Evolutionary conservation across 2,329 filamentous ascomycete genomes (phyloP), one percentile per base, ranked within the genome.

Genomic region (Tolypocladium cylindrosporum): DNA sequence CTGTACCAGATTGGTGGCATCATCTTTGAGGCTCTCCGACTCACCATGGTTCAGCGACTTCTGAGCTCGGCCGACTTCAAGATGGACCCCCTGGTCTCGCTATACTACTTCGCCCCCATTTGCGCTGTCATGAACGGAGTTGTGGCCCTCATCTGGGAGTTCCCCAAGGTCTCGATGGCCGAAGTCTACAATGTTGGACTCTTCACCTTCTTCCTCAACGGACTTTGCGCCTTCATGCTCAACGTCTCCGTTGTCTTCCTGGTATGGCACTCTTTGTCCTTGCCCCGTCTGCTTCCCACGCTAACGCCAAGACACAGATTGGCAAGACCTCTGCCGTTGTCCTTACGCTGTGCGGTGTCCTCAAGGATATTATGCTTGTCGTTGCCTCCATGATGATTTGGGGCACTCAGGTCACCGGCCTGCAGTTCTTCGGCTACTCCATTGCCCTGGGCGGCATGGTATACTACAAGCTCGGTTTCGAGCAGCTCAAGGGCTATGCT

Each of bases 101-200:
- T 94, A 14, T 94, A 94, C 82, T 94, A 94, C 80, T 94, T 92
- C 67, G 90, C 90, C 2, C 90, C 90, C 19, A 85, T 91, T 58
- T 94, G 90, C 74, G 90, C 90, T 54, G 75, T 83, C 70, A 91
- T 94, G 85, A 94, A 94, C 77, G 83, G 86, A 65, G 69, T 84
- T 14, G 83, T 91, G 54, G 87, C 88, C 57, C 76, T 93, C 39
- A 75, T 90, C 69, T 86, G 87, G 76, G 90, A 94, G 73, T 72
- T 91, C 3, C 88, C 88, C 64, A 79, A 76, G 64, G 80, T 91
- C 68, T 80, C 79, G 60, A 82, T 90, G 77, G 78, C 74, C 42
- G 87, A 93, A 64, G 78, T 94, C 60, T 83, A 89, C 76, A 77
- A 84, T 61, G 88, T 94, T 57, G 90, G 90, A 57, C 75, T 88